phyloP scores from a whole-genome alignment of 2,329 filamentous ascomycete species.

The Westerdykella aurantiaca region DNA sequence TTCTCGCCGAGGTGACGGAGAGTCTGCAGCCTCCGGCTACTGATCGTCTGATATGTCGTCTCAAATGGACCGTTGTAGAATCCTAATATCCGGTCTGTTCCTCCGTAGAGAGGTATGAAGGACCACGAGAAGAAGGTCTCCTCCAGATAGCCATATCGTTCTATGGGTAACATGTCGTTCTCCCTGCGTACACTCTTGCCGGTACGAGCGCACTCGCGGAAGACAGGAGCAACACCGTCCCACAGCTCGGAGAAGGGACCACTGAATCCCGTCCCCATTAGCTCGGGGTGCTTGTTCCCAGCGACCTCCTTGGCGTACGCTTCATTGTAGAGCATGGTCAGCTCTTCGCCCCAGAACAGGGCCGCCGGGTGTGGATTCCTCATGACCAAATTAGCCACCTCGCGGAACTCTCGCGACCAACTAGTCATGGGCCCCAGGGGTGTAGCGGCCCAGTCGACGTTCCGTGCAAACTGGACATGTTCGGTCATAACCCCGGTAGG shows the following conservation, averaged over 20 bases:
- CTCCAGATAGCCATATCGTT: constrained; percentile 25
- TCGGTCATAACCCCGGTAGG: constrained; percentile 24
- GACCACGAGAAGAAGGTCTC: constrained; percentile 42
- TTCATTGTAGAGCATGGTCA: constrained; percentile 39
- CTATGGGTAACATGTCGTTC: constrained; percentile 26
- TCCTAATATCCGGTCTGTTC: constrained; percentile 27
- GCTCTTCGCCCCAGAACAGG: constrained; percentile 40
- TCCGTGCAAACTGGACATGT: constrained; percentile 35
- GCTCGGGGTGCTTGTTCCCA: constrained; percentile 24
- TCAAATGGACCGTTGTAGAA: constrained; percentile 34
- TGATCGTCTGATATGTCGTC: constrained; percentile 37
- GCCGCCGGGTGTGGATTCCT: constrained; percentile 26
- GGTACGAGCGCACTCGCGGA: constrained; percentile 25
- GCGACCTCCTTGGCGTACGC: constrained; percentile 31
- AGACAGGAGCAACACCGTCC: constrained; percentile 32
- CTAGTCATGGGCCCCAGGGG: constrained; percentile 43
- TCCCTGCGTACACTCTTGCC: constrained; percentile 23
- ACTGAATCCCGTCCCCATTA: constrained; percentile 30
- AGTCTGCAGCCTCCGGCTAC: constrained; percentile 35
- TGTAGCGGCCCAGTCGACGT: constrained; percentile 45
- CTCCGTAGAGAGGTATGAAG: constrained; percentile 38
- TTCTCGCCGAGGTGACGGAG: constrained; percentile 37
- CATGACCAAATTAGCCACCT: constrained; percentile 32
- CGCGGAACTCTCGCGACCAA: constrained; percentile 47
- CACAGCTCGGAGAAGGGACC: constrained; percentile 38